A percentile compares a stretch with the other conserved stretches of the same genome.
Evolutionary conservation across 768 basidiomycete genomes (phyloP).

Genomic region (Pleurotus ostreatus): DNA sequence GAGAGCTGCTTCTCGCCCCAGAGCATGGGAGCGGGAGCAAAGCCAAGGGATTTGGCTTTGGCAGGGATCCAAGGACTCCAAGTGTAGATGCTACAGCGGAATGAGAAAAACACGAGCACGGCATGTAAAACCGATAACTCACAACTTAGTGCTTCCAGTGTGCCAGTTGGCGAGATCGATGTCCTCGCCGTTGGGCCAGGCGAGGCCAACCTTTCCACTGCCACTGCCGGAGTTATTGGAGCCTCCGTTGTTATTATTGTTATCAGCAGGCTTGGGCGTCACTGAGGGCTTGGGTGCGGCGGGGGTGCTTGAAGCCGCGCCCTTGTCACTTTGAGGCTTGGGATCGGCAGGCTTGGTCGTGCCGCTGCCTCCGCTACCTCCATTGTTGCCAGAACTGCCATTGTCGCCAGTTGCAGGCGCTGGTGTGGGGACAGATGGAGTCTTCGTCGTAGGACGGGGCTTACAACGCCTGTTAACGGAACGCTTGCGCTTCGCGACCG

Average conservation of each 20-base stretch:
- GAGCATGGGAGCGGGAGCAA: constrained; percentile 60
- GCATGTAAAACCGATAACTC: constrained; percentile 11
- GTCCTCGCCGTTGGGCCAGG: constrained; percentile 60
- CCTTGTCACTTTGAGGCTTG: constrained; percentile 12
- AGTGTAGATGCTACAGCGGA: constrained; percentile 46
- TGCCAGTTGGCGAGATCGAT: constrained; percentile 48
- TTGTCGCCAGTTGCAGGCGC: not conserved
- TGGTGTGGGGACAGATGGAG: constrained; percentile 13
- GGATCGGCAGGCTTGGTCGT: constrained; percentile 49
- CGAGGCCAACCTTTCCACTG: constrained; percentile 54
- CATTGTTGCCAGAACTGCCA: constrained; percentile 1
- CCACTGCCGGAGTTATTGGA: constrained; percentile 15
- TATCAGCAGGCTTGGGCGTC: constrained; percentile 55
- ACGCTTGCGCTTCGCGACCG: constrained; percentile 49
- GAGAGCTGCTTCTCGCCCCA: constrained; percentile 57
- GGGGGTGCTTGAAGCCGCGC: too few species aligned
- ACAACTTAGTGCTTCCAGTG: constrained; percentile 41
- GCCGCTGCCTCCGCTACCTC: constrained; percentile 20
- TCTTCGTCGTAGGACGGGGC: constrained; percentile 33
- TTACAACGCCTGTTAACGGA: constrained; percentile 53
- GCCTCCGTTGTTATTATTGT: constrained; percentile 11
- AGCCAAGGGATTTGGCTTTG: constrained; percentile 37
- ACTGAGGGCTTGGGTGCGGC: constrained; percentile 13
- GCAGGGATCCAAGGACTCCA: constrained; percentile 58
- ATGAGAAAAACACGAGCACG: not conserved